Base-by-base conservation (phyloP, 2,329 filamentous ascomycete genomes). In the Cercospora sp. region DNA sequence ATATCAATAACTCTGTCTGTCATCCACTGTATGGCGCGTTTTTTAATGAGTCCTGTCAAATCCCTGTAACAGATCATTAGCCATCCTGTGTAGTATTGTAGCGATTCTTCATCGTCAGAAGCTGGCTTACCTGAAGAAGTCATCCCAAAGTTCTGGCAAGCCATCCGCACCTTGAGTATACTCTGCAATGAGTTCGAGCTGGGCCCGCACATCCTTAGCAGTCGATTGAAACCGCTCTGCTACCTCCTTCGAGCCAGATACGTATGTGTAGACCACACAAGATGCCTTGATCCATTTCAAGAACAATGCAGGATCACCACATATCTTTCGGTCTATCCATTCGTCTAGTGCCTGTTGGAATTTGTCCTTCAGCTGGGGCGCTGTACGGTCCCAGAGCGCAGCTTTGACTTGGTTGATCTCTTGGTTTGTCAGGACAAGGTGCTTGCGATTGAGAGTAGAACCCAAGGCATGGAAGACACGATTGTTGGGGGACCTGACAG, bases 91-190 rank as follows among this genome's bases (percentile, higher is more conserved):
- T 18, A 51, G 13, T n/a, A 51, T 23, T 30, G 28, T 30, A 30
- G 28, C 28, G 7, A 30, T 8, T 26, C n/a, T 10, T 26, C 23
- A 18, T 51, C 23, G 45, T 51, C 45, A 20, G 10, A 13, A 23
- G 3, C 23, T 51, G 45, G 7, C 60, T 53, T 31, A 63, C 60
- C 45, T 26, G n/a, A 63, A 48, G 26, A 51, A 63, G 20, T n/a
- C 60, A n/a, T 63, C 60, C 60, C 60, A 63, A 16, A 45, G 23
- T 12, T 30, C 42, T 48, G 39, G 33, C 36, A 63, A 42, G n/a
- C 60, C 42, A 26, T 16, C 16, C n/a, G 23, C 60, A 10, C 42
- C 60, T 7, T 23, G 39, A 26, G n/a, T 26, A 31, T 31, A 18
- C 9, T 51, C 18, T 53, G 36, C 18, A 30, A 63, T 53, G 20